A percentile compares a stretch with the other conserved stretches of the same genome.
phyloP scores from a whole-genome alignment of 2,329 filamentous ascomycete species.

The Cercospora nicotianae region DNA sequence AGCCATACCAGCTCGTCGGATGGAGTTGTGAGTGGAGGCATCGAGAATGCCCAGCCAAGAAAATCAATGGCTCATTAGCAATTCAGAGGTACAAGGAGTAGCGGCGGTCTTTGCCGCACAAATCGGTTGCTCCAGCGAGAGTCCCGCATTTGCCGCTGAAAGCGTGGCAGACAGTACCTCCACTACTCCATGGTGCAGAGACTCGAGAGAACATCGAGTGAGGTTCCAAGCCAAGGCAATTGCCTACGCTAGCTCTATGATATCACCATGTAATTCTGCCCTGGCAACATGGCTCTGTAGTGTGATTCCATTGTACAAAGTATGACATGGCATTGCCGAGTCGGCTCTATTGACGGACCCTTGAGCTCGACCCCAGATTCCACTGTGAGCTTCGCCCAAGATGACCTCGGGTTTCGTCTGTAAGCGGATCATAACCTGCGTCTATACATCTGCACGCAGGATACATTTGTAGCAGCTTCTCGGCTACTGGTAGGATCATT shows the following conservation, averaged over 20 bases:
- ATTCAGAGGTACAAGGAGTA: conserved; percentile 4
- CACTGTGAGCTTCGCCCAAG: not conserved
- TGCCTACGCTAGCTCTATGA: not conserved
- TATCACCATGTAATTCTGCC: not conserved
- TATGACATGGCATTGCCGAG: conserved; percentile 6
- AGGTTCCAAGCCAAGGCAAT: not conserved
- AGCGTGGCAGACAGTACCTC: not conserved
- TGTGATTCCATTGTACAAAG: not conserved
- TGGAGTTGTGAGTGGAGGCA: not conserved
- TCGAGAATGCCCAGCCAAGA: not conserved
- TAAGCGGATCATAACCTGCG: not conserved
- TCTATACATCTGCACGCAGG: not conserved
- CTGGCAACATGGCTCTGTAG: not conserved
- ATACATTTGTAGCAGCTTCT: not conserved
- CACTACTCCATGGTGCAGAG: not conserved
- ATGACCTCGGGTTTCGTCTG: conserved; percentile 9
- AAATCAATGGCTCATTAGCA: conserved; percentile 5
- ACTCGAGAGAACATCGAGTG: conserved; percentile 1
- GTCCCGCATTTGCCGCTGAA: conserved; percentile 12
- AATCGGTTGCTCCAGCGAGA: conserved; percentile 2
- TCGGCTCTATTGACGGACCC: not conserved
- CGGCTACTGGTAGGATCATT: not conserved
- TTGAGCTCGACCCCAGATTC: not conserved
- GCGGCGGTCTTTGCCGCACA: not conserved
- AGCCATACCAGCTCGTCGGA: not conserved